phyloP scores from a whole-genome alignment of 225 moss, liverwort and hornwort genomes.

The Physcomitrellopsis africana region DNA sequence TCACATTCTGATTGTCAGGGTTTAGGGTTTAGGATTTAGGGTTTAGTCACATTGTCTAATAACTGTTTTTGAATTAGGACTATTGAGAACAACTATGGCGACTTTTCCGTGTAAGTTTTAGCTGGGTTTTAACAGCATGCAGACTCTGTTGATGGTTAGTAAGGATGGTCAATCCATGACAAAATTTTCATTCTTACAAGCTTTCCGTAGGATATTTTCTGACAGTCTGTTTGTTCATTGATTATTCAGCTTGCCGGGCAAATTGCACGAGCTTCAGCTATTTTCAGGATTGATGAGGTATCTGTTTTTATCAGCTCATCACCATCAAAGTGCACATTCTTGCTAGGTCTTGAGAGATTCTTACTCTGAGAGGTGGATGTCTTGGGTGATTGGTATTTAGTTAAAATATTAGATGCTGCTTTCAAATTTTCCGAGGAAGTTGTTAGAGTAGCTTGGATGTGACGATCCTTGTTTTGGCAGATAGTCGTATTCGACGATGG shows the following conservation, averaged over 20 bases:
- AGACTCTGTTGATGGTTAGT: neutral
- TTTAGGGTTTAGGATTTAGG: conserved; percentile 11
- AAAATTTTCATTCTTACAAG: neutral
- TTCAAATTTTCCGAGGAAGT: conserved; percentile 4
- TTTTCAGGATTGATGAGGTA: conserved; percentile 97
- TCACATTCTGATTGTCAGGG: neutral
- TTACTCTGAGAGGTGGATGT: neutral
- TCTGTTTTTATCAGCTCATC: conserved; percentile 6
- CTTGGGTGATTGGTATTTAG: neutral
- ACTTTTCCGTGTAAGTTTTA: neutral
- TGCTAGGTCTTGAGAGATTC: neutral
- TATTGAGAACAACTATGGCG: neutral
- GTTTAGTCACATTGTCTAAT: neutral
- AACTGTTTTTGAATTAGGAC: neutral
- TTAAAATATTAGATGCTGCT: neutral
- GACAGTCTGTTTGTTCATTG: conserved; percentile 31
- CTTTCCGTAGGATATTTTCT: neutral
- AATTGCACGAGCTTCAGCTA: conserved; percentile 92
- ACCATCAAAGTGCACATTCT: conserved; percentile 1
- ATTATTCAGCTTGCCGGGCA: conserved; percentile 86
- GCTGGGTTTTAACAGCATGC: neutral
- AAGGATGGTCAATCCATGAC: neutral
- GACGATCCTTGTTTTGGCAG: conserved; percentile 39
- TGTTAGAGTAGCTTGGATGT: conserved; percentile 4
- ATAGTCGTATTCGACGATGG: conserved; percentile 96